Base-by-base conservation (phyloP, 1,284 basidiomycete genomes). In the Ceratobasidium sp. region DNA sequence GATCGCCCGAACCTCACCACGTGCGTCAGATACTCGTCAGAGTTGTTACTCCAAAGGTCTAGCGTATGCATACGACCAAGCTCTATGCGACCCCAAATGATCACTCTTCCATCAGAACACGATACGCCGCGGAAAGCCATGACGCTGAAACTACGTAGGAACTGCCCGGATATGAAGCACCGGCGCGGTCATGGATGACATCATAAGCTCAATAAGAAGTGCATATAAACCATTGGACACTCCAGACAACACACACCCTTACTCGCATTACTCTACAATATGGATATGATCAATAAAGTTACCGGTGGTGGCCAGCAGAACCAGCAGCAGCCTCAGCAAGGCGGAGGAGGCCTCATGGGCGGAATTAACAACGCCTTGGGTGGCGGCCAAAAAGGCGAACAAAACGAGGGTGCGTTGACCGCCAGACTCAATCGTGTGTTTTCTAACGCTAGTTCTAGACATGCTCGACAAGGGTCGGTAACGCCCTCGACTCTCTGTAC, bases 381-480 rank as follows among this genome's bases (percentile, higher is more conserved):
- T 17, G 57, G 57, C 10, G 60, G 60, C 34, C 60, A 65, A 34
- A 12, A 53, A 38, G 27, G 60, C 22, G 60, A 65, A 25, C 47
- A 50, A 38, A 65, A 65, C 7, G 60, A 65, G 31, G 60, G 60
- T 53, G 22, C 6, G 60, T 42, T 2, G 2, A 42, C 7, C 35
- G 13, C 17, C 10, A 34, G 27, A 13, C 12, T 29, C 42, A 15
- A 38, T 40, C 22, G 13, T 13, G 13, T 10, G 22, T 31, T 15
- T 2, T 6, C 31, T 20, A 53, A n/a, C 17, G n/a, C 40, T 65
- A 10, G n/a, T 29, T 25, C 3, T 22, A 65, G 60, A 65, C 35
- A 3, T 40, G n/a, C 60, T 65, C 13, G 60, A 65, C 35, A 65
- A 52, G 35, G 60, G 60, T 65, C 17, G 13, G 58, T 62, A 5